Conservation (phyloP, 441 rosid genomes). For the Erysimum pusillum region DNA sequence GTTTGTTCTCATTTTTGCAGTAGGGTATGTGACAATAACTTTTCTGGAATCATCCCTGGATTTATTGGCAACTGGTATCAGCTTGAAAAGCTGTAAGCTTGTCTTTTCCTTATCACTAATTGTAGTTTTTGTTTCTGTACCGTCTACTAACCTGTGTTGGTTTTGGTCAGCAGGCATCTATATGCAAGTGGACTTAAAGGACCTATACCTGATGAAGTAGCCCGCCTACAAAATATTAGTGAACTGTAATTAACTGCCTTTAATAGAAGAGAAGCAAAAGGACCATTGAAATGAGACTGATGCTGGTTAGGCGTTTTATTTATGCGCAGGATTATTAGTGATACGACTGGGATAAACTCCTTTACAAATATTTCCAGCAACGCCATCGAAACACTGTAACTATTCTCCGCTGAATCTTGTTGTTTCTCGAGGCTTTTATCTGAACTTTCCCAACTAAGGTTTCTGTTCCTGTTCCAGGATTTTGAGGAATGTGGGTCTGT, state of each 20-base stretch:
- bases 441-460: not conserved
- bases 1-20: constrained; percentile 15
- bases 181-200: constrained; percentile 44
- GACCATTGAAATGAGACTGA: not conserved
- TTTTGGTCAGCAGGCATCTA: constrained; percentile 33
- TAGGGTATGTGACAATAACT: constrained; percentile 39
- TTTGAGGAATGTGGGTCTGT: constrained; percentile 39
- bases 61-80: constrained; percentile 37
- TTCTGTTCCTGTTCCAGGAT: constrained; percentile 11
- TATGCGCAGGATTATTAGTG: constrained; percentile 4
- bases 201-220: constrained; percentile 42
- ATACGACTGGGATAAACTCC: constrained; percentile 32
- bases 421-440: not conserved
- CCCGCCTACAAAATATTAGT: constrained; percentile 20
- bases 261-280: not conserved
- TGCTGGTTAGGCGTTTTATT: not conserved
- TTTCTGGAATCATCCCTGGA: constrained; percentile 30
- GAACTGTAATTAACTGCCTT: constrained; percentile 7
- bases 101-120: not conserved
- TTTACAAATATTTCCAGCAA: constrained; percentile 38
- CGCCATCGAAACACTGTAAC: not conserved
- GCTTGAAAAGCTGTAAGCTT: constrained; percentile 36
- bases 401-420: not conserved
- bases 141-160: not conserved
- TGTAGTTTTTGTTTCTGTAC: not conserved